These are phyloP conservation scores for Corymbia maculata DNA, from an alignment of 345 rosid genomes.

Conservation along the genomic window DNA sequence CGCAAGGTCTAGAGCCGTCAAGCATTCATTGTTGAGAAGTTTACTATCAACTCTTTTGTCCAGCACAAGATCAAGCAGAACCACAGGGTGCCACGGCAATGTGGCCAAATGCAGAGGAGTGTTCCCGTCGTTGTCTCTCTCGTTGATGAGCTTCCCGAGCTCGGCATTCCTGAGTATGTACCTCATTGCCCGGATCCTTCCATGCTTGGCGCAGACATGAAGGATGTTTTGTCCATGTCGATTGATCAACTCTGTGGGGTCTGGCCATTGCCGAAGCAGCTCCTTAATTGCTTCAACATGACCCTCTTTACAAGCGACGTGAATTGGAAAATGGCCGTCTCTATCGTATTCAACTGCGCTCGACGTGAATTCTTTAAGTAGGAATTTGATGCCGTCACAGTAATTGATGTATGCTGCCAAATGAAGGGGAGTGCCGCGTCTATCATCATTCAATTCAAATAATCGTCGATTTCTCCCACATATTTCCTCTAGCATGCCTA, in stretches of 20 bases:
- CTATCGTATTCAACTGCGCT: not conserved
- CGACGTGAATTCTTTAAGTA: rapidly evolving
- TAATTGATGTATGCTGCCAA: not conserved
- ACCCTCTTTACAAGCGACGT: not conserved
- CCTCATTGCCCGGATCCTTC: not conserved
- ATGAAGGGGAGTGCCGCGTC: not conserved
- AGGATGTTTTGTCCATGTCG: not conserved
- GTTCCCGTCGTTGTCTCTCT: not conserved
- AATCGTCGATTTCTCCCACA: rapidly evolving
- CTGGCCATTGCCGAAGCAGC: not conserved
- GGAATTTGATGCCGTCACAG: not conserved
- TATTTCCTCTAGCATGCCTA: not conserved
- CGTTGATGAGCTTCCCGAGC: not conserved
- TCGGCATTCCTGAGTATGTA: not conserved
- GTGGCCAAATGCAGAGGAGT: not conserved
- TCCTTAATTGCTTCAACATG: not conserved
- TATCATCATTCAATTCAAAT: not conserved
- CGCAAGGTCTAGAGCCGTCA: not conserved
- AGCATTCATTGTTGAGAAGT: not conserved
- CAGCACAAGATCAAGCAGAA: not conserved
- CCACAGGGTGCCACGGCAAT: not conserved
- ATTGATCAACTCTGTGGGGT: not conserved
- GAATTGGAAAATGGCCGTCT: not conserved
- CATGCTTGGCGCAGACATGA: not conserved
- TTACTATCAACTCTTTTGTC: not conserved